A percentile compares a stretch with the other conserved stretches of the same genome.
phyloP scores from a whole-genome alignment of 306 rosid genomes.

The Trichosanthes cucumerina region DNA sequence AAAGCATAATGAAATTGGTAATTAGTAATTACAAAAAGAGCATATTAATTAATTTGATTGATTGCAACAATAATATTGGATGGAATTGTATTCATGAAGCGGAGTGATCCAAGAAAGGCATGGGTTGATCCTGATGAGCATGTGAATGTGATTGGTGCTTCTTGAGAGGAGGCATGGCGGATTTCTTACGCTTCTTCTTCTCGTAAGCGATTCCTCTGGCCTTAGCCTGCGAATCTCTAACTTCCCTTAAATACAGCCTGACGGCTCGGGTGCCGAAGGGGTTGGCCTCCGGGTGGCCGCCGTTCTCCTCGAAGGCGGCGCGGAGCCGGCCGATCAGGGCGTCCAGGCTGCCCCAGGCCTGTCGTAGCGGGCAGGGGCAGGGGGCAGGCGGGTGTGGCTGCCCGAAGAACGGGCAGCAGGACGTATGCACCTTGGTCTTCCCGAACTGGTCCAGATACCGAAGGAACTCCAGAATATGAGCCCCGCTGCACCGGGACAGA shows the following conservation, averaged over 20 bases:
- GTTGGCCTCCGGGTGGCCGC: conserved; percentile 73
- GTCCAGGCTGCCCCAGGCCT: conserved; percentile 41
- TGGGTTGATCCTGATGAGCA: neutral
- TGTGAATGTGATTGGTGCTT: neutral
- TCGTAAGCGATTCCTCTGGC: conserved; percentile 86
- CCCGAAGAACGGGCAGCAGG: conserved; percentile 61
- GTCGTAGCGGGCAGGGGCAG: conserved; percentile 64
- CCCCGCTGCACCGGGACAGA: conserved; percentile 64
- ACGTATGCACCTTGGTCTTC: conserved; percentile 67
- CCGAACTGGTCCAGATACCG: conserved; percentile 48
- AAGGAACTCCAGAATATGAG: conserved; percentile 66
- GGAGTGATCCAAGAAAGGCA: neutral
- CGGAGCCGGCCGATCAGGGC: conserved; percentile 81
- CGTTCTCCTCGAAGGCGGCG: conserved; percentile 94
- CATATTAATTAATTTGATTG: neutral
- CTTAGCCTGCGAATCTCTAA: conserved; percentile 70
- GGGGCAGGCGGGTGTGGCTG: conserved; percentile 70
- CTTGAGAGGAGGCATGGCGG: neutral
- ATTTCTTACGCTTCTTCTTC: conserved; percentile 59
- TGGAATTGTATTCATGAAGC: neutral
- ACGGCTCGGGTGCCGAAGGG: conserved; percentile 73
- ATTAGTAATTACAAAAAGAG: neutral
- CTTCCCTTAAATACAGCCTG: conserved; percentile 61
- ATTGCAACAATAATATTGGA: neutral
- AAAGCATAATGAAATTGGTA: too few species aligned